Base-by-base conservation (phyloP, 345 rosid species). In the Camelina neglecta region DNA sequence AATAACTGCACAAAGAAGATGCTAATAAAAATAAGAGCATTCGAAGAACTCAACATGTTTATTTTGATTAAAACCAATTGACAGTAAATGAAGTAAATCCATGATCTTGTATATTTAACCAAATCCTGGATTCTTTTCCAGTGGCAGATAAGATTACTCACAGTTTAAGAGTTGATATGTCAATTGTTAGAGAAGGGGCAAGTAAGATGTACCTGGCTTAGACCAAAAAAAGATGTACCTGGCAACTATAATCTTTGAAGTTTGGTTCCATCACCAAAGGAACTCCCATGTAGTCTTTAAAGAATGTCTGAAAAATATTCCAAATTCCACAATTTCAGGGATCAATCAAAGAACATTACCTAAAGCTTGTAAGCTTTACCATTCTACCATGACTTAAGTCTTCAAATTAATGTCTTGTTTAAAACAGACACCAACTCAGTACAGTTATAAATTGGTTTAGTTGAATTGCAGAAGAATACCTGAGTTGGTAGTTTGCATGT, bases 401-500 rank as follows among this genome's bases (percentile, higher is more conserved):
- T 23, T 26, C 23, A 18, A 3, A 50, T 50, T 50, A 10, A n/a
- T 60, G 59, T 60, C 60, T 72, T 38, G 48, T 70, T 16, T 16
- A 12, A 31, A 21, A 26, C 56, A 35, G 29, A 70, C 11, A 35
- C 8, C n/a, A 20, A 20, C 33, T 12, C 56, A 45, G n/a, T 9
- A 48, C 8, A 29, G 12, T 48, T 35, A 59, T 11, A n/a, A 29
- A 55, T 13, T 42, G 39, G 39, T 36, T 31, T 9, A 54, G 21
- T 45, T 66, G 33, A 18, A 29, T 16, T 13, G 56, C 21, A 41
- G 36, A 48, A 44, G 44, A 54, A 24, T 71, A 77, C 98, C 97
- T 90, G 97, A n/a, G 97, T 91, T 10, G 98, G 98, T 79, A 90
- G 79, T 78, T 91, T 94, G 70, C 98, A 94, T 6, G 98, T 94